Percentiles rank a stretch among this genome's conserved stretches.
Conservation (phyloP, 257 asterid genomes). For the Solanum habrochaites region DNA sequence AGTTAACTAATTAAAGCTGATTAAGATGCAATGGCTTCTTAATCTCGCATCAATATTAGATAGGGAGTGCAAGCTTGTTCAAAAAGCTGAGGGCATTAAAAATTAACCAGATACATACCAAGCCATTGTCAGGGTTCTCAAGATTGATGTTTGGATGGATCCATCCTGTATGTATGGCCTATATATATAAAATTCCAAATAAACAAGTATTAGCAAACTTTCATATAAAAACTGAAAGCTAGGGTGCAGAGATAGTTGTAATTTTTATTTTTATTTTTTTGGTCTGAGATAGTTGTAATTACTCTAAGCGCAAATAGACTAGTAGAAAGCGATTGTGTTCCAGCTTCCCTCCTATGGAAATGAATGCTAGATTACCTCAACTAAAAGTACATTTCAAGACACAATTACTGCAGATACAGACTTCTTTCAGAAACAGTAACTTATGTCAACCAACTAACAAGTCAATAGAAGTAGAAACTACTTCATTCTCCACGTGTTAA, state of each 20-base stretch:
- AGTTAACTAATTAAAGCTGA: not conserved
- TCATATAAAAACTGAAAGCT: not conserved
- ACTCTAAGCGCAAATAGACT: not conserved
- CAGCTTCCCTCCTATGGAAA: not conserved
- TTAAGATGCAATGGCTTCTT: not conserved
- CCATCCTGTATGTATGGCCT: conserved; percentile 97
- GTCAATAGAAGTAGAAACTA: not conserved
- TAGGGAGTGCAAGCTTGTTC: not conserved
- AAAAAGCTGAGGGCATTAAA: not conserved
- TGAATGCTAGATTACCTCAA: not conserved
- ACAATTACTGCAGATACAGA: not conserved
- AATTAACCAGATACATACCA: conserved; percentile 45
- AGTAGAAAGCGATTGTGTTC: not conserved
- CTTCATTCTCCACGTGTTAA: not conserved
- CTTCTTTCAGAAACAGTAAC: not conserved
- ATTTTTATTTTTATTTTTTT: not conserved
- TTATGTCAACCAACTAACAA: not conserved
- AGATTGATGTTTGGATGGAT: conserved; percentile 94
- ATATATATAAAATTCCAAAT: conserved; percentile 4
- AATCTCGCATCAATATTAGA: not conserved
- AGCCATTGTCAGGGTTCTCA: conserved; percentile 82
- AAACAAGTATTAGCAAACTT: not conserved
- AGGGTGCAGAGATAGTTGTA: not conserved
- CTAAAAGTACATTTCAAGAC: not conserved
- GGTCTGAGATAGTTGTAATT: not conserved